Percentiles rank a stretch among this genome's conserved stretches.
Evolutionary conservation across 352 stramenopile species (phyloP).

Genomic region (Globisporangium sylvaticum): DNA sequence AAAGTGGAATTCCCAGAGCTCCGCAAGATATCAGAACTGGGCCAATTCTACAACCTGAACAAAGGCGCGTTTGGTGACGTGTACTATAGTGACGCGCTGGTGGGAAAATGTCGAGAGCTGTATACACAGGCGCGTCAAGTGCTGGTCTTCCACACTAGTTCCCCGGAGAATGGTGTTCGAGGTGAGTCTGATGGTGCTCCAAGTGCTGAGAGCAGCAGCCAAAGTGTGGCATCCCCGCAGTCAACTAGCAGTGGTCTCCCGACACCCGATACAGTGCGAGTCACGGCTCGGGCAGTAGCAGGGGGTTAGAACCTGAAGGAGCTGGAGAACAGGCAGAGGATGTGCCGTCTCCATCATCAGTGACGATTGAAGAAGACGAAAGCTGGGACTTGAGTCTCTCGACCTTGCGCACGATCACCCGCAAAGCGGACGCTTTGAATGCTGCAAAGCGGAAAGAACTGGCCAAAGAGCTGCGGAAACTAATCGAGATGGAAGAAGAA

Average conservation of each 20-base stretch:
- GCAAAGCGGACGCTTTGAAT: slow-evolving; percentile 25
- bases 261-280: background rate
- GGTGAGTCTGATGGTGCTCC: background rate
- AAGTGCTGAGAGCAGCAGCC: background rate
- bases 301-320: background rate
- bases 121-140: slow-evolving; percentile 25
- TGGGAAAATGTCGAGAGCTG: slow-evolving; percentile 21
- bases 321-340: background rate
- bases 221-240: background rate
- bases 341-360: background rate
- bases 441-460: slow-evolving; percentile 17
- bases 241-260: background rate
- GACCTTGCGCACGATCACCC: slow-evolving; percentile 23
- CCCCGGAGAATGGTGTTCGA: background rate
- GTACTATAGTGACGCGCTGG: slow-evolving; percentile 31
- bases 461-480: slow-evolving; percentile 16
- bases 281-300: background rate
- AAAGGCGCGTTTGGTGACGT: slow-evolving; percentile 24
- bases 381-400: slow-evolving; percentile 33
- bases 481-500: slow-evolving; percentile 23
- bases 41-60: slow-evolving; percentile 11
- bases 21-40: slow-evolving; percentile 16
- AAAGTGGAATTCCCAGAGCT: slow-evolving; percentile 28
- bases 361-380: background rate
- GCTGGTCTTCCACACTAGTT: background rate